Evolutionary conservation across 2,329 filamentous ascomycete species (phyloP), one percentile per base, ranked within the genome.

Genomic region (Bipolaris bicolor): DNA sequence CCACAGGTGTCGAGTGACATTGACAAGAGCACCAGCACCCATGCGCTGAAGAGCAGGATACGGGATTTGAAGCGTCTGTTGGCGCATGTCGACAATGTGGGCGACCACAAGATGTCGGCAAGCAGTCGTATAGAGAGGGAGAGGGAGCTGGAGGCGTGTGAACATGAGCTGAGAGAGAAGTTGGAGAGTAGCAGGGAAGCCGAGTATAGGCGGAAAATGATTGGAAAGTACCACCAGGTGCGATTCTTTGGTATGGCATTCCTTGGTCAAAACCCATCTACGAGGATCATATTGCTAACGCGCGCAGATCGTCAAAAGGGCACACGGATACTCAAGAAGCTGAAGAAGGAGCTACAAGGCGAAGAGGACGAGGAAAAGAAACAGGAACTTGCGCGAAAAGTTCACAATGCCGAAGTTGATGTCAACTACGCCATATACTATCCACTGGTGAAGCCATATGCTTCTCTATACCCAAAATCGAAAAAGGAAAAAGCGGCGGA

Each of bases 221-320:
- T 93, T 61, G 82, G 82, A 49, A 90, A 88, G 74, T 95, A 92
- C 68, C 90, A 94, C 74, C 93, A 91, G 85, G 86, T 94, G 49
- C 82, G 91, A 26, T 95, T 95, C 73, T 94, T 94, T 76, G 91
- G 90, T 90, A 80, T 49, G 83, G 68, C 1, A 26, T 29, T 11
- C n/a, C 36, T 37, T 13, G 39, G 16, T 22, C 31, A 20, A 1
- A 11, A 1, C 7, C 16, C 41, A 26, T 67, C 9, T 41, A 5
- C 7, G 15, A 18, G 10, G 24, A 24, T 10, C 15, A 9, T 16
- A 36, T 29, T 45, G 31, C 57, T 60, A 60, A 60, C 41, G 45
- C 39, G 48, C 49, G 5, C 41, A 90, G 88, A 92, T 65, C 84
- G 89, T 46, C 88, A 91, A 76, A 92, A 91, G 76, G 89, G 89